These are phyloP conservation scores for Tulasnella sp. DNA, from an alignment of 768 basidiomycete genomes.

Conservation along the genomic window DNA sequence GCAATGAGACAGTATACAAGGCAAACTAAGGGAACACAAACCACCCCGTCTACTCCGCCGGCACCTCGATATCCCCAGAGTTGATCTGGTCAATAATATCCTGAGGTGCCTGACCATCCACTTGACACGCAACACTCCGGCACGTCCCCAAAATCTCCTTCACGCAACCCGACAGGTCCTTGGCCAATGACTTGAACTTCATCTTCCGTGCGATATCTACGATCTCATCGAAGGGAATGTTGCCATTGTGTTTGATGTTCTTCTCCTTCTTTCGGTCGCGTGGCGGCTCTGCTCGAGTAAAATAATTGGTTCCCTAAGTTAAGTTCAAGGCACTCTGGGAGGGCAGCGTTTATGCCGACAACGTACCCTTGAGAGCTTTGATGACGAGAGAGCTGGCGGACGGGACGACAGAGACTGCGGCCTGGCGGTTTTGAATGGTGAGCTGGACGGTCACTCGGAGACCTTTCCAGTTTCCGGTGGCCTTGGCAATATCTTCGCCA, in stretches of 20 bases:
- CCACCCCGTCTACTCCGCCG: slow-evolving; percentile 55
- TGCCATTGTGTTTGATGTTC: slow-evolving; percentile 98
- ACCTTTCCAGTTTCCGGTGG: slow-evolving; percentile 97
- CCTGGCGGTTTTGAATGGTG: slow-evolving; percentile 99
- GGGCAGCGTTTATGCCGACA: not conserved
- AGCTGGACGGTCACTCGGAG: slow-evolving; percentile 98
- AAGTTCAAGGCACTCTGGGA: too few relatives aligned
- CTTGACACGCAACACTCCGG: slow-evolving; percentile 92
- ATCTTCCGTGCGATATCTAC: slow-evolving; percentile 92
- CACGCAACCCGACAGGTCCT: slow-evolving; percentile 74
- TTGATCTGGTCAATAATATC: slow-evolving; percentile 84
- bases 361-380: slow-evolving; percentile 88
- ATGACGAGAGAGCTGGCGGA: slow-evolving; percentile 97
- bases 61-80: slow-evolving; percentile 74
- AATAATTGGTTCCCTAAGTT: too few relatives aligned
- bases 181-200: slow-evolving; percentile 87
- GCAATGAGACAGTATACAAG: not conserved
- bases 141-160: slow-evolving; percentile 99
- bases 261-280: slow-evolving; percentile 99
- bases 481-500: slow-evolving; percentile 99
- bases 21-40: not conserved
- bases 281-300: slow-evolving; percentile 63
- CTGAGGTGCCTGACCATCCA: slow-evolving; percentile 87
- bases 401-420: slow-evolving; percentile 89
- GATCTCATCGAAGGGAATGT: slow-evolving; percentile 88